Percentiles rank a stretch among this genome's conserved stretches.
phyloP scores from a whole-genome alignment of 805 yeast species.

The Blastobotrys robertii region DNA sequence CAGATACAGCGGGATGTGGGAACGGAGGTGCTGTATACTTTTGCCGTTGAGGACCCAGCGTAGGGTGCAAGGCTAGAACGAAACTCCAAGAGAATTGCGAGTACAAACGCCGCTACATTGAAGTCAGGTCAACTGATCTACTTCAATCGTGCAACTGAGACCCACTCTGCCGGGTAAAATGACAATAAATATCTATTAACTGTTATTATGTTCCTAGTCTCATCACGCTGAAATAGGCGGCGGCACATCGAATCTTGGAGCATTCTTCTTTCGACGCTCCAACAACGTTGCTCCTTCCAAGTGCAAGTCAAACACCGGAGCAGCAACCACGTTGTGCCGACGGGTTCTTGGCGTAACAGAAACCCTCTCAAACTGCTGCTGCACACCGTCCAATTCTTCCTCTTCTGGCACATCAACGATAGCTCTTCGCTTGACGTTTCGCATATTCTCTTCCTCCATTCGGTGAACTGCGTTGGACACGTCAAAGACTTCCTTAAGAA shows the following conservation, averaged over 20 bases:
- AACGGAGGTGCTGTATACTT: too few species aligned
- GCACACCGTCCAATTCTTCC: slow-evolving; percentile 13
- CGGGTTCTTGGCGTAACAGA: slow-evolving; percentile 4
- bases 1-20: too few species aligned
- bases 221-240: too few species aligned
- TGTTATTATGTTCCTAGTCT: too few species aligned
- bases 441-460: slow-evolving; percentile 52
- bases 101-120: too few species aligned
- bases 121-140: too few species aligned
- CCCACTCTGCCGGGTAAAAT: too few species aligned
- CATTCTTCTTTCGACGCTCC: slow-evolving; percentile 35
- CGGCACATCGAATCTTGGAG: slow-evolving; percentile 31
- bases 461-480: slow-evolving; percentile 80
- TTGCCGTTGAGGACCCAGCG: too few species aligned
- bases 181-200: too few species aligned
- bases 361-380: slow-evolving; percentile 12
- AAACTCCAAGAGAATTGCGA: too few species aligned
- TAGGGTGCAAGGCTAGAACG: too few species aligned
- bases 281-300: slow-evolving; percentile 56
- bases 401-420: slow-evolving; percentile 24
- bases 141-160: too few species aligned
- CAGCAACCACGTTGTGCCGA: background rate
- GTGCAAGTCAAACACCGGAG: slow-evolving; percentile 40
- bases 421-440: slow-evolving; percentile 18
- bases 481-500: slow-evolving; percentile 79